Conservation (phyloP, 176 grass and related monocot genomes). For the Pharus latifolius region DNA sequence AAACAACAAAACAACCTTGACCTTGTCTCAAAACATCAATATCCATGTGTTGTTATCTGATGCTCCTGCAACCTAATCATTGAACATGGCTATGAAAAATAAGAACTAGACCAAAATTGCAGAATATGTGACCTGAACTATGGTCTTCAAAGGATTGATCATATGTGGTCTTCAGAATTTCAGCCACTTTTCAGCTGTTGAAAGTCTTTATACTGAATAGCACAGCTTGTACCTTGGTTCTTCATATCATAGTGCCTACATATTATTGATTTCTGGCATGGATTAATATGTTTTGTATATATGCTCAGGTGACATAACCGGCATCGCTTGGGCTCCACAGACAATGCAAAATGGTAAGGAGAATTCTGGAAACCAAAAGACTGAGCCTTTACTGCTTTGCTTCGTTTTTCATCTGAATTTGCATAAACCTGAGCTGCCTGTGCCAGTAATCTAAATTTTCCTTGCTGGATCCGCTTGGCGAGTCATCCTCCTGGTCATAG, state of each 20-base stretch:
- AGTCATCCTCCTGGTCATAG: background rate
- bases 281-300: slow-evolving; percentile 9
- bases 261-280: background rate
- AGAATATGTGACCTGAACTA: background rate
- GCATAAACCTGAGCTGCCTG: background rate
- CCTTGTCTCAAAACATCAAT: too few species aligned
- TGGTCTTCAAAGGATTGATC: background rate
- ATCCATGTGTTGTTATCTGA: background rate
- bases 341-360: slow-evolving; percentile 57
- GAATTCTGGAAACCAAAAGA: background rate
- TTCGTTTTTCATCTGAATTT: background rate
- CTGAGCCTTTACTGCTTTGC: background rate
- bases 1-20: too few species aligned
- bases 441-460: too few species aligned
- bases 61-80: background rate
- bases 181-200: background rate
- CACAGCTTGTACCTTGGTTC: background rate
- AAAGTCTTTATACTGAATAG: background rate
- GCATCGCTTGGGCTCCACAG: slow-evolving; percentile 65
- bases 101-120: background rate
- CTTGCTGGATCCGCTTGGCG: background rate
- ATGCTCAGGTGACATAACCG: slow-evolving; percentile 65
- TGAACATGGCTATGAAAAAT: background rate
- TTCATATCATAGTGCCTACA: background rate
- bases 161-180: background rate